These are phyloP conservation scores for Eutrema japonicum DNA, from an alignment of 345 rosid genomes.

Conservation along the genomic window DNA sequence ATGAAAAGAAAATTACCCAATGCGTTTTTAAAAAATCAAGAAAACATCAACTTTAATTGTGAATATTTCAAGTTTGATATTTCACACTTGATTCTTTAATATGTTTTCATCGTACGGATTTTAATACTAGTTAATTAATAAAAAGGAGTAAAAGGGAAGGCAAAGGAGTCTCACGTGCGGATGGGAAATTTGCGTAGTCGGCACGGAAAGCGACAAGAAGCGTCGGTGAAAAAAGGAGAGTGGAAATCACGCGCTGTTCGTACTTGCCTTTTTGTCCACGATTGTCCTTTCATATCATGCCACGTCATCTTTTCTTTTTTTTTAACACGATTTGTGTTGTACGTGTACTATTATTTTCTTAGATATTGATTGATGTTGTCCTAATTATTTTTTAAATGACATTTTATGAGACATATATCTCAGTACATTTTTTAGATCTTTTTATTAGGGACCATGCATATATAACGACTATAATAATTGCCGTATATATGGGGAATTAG, in stretches of 20 bases:
- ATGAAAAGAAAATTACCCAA: too few species aligned
- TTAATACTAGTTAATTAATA: too few species aligned
- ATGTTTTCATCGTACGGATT: too few species aligned
- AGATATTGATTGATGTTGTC: constrained; percentile 6
- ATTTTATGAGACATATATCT: constrained; percentile 20
- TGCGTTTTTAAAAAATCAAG: too few species aligned
- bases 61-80: too few species aligned
- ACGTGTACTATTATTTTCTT: constrained; percentile 26
- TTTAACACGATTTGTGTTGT: not conserved
- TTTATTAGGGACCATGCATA: constrained; percentile 10
- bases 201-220: constrained; percentile 33
- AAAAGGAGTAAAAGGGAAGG: constrained; percentile 21
- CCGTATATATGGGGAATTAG: constrained; percentile 15
- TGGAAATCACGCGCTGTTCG: constrained; percentile 23
- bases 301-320: constrained; percentile 16
- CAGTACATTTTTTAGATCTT: not conserved
- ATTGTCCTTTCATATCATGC: constrained; percentile 14
- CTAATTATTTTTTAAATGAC: constrained; percentile 1
- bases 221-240: not conserved
- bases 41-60: too few species aligned
- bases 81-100: too few species aligned
- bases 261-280: not conserved
- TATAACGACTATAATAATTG: not conserved
- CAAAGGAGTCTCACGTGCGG: constrained; percentile 31
- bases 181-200: constrained; percentile 33